phyloP scores from a whole-genome alignment of 495 filamentous ascomycete genomes.

The Amphirosellinia nigrospora region DNA sequence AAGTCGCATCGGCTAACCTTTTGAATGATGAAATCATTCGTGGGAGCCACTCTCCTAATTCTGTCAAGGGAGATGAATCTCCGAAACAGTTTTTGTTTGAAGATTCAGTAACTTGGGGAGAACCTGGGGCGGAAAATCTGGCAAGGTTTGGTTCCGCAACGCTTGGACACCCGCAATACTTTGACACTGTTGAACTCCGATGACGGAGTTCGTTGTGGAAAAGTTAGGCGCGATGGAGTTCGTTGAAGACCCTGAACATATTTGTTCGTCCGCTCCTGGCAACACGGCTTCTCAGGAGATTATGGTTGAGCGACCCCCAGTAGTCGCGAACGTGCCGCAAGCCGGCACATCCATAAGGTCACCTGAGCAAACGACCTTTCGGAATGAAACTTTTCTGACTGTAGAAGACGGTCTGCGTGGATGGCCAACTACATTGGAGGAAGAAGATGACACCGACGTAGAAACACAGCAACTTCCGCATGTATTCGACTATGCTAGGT shows the following conservation, averaged over 20 bases:
- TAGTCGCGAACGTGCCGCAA: not conserved
- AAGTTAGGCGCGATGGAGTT: not conserved
- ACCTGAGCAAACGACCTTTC: not conserved
- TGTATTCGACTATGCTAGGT: conserved; percentile 3
- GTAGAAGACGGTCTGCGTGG: not conserved
- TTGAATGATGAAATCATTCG: not conserved
- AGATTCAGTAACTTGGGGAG: not conserved
- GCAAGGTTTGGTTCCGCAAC: not conserved
- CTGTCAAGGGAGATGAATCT: not conserved
- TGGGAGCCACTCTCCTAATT: not conserved
- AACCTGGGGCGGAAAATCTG: not conserved
- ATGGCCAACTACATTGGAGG: not conserved
- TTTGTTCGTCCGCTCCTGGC: not conserved
- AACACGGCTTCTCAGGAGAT: not conserved
- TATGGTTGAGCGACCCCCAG: not conserved
- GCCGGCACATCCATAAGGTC: not conserved
- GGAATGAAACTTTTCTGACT: not conserved
- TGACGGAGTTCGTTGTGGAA: not conserved
- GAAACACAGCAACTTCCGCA: not conserved
- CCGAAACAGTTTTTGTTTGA: not conserved
- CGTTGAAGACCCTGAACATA: not conserved
- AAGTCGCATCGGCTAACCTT: not conserved
- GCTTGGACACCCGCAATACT: not conserved
- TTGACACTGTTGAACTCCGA: conserved; percentile 10
- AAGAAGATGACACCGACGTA: conserved; percentile 5